Evolutionary conservation across 2,329 filamentous ascomycete species (phyloP), one percentile per base, ranked within the genome.

Genomic region (Fusarium beomiforme): DNA sequence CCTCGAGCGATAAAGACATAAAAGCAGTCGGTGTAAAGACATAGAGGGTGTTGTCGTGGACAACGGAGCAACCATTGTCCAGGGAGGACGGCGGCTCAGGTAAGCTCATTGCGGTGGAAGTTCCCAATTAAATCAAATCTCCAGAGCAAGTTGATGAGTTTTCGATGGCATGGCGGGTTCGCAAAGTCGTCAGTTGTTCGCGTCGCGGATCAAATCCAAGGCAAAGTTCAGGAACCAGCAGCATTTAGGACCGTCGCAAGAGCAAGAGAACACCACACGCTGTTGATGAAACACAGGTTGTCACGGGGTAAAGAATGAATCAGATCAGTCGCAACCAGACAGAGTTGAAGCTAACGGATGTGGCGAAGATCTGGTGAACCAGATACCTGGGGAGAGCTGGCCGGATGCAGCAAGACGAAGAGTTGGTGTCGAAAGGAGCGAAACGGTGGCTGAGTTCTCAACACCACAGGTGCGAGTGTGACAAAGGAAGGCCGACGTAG

Each of bases 21-120:
- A 98, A 95, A 31, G 90, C 92, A 49, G 88, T 82, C 12, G 89
- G 82, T 9, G 93, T 93, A 80, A 93, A 97, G 47, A 92, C 90
- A 83, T 97, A 98, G 57, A 98, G 89, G 16, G 90, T 94, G 80
- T 94, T 91, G 78, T 94, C 86, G 83, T 93, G 86, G 68, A 98
- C 87, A 77, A 92, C 89, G 63, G 94, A 94, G 82, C 95, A 98
- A 77, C 93, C 90, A 81, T 91, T 90, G 80, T 90, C 88, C 79
- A 98, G 84, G 69, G 91, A 85, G 78, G 90, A 86, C 57, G 88
- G 84, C 56, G 94, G 94, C 77, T 89, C 83, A 51, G 94, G 93
- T 61, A 91, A 85, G 77, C 90, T 84, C 94, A 97, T 97, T 56
- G 71, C 81, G 76, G 61, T 66, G 33, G 53, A 44, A 50, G 49